Percentiles rank a stretch among this genome's conserved stretches.
phyloP scores from a whole-genome alignment of 768 basidiomycete species.

The Psilocybe azurescens region DNA sequence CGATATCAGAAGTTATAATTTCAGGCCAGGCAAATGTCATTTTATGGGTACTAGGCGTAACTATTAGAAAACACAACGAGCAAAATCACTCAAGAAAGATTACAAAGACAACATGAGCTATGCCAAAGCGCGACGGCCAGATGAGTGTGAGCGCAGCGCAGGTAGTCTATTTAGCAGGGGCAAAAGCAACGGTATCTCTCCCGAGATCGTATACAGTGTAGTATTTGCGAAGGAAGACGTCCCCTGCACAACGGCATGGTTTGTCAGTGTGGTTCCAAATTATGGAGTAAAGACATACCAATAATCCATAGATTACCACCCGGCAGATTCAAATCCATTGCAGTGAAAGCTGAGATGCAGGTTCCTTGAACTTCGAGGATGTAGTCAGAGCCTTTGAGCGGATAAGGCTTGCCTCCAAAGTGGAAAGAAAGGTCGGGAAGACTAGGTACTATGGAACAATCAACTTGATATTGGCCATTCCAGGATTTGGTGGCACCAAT shows the following conservation, averaged over 20 bases:
- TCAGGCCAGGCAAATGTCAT: background rate
- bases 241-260: slow-evolving; percentile 48
- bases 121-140: background rate
- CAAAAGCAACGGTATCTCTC: slow-evolving; percentile 85
- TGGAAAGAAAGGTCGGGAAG: slow-evolving; percentile 87
- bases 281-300: slow-evolving; percentile 49
- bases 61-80: background rate
- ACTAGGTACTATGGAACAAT: slow-evolving; percentile 82
- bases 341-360: slow-evolving; percentile 93
- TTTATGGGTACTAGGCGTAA: background rate
- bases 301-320: slow-evolving; percentile 88
- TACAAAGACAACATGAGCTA: background rate
- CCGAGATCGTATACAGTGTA: slow-evolving; percentile 90
- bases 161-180: slow-evolving; percentile 36
- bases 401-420: slow-evolving; percentile 82
- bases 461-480: slow-evolving; percentile 95
- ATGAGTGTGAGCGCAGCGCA: background rate
- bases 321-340: slow-evolving; percentile 87
- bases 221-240: slow-evolving; percentile 91
- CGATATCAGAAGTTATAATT: background rate
- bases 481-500: slow-evolving; percentile 95
- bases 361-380: slow-evolving; percentile 89
- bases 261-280: background rate
- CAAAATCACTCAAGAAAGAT: background rate
- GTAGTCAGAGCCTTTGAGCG: slow-evolving; percentile 86